These are phyloP conservation scores for Mucuna pruriens DNA, from an alignment of 306 rosid genomes.

Conservation along the genomic window DNA sequence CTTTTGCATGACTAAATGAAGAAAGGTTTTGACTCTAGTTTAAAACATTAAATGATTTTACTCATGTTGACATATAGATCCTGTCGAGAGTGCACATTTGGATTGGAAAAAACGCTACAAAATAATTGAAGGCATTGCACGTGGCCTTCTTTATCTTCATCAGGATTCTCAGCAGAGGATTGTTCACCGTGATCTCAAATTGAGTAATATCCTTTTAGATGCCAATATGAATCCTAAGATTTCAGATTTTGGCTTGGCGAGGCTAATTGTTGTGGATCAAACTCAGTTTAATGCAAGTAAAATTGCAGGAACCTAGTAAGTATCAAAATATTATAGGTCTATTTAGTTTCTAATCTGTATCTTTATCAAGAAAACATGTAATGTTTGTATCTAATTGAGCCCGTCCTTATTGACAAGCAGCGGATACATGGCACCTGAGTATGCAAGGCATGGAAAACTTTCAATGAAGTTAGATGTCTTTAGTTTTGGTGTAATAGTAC, in stretches of 20 bases:
- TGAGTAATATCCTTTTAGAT: constrained; percentile 55
- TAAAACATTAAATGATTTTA: not conserved
- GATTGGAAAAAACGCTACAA: constrained; percentile 45
- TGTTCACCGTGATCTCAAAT: constrained; percentile 57
- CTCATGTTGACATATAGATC: constrained; percentile 36
- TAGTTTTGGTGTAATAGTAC: constrained; percentile 53
- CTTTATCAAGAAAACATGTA: not conserved
- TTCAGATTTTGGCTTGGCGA: constrained; percentile 58
- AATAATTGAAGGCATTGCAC: constrained; percentile 47
- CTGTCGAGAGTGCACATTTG: constrained; percentile 12
- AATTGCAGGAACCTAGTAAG: constrained; percentile 54
- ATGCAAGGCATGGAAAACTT: constrained; percentile 47
- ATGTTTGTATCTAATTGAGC: not conserved
- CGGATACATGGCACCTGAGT: constrained; percentile 66
- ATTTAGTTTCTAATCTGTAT: not conserved
- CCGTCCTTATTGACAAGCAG: constrained; percentile 24
- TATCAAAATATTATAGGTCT: not conserved
- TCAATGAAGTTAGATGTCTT: constrained; percentile 55
- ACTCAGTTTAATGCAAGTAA: constrained; percentile 35
- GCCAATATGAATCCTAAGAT: constrained; percentile 46
- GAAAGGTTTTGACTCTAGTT: not conserved
- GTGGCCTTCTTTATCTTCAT: constrained; percentile 52
- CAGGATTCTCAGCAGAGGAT: constrained; percentile 52
- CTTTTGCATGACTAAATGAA: not conserved
- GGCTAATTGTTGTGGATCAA: constrained; percentile 42